Base-by-base conservation (phyloP, 1,284 basidiomycete species). In the Ceratobasidium sp. region DNA sequence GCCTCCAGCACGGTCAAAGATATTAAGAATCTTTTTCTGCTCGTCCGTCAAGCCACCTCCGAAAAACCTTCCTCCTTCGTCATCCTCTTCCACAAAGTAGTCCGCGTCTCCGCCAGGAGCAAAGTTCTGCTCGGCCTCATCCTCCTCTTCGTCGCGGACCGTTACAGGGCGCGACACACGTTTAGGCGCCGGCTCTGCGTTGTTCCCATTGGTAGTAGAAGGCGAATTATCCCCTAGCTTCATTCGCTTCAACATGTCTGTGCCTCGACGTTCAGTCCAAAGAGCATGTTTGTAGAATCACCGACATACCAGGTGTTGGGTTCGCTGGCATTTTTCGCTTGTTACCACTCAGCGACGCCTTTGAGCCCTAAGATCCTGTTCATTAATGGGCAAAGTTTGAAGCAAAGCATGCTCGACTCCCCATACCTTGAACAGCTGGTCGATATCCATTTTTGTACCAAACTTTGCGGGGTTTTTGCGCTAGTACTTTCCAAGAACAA, bases 21-120 rank as follows among this genome's bases (percentile, higher is more conserved):
- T 96, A 79, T 94, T 95, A 75, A 95, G 81, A 71, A 97, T 93
- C 69, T 95, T 92, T 82, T 97, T 96, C 85, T 98, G 96, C 82
- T 96, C 92, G 43, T 88, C 88, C 1, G 95, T 97, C 77, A 98
- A 85, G 0, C 96, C 96, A 15, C 70, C 70, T 1, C 96, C 95
- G 40, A 96, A 96, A 82, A 93, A 98, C 86, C 98, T 97, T 15
- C 96, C 87, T 0, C 96, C 96, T 80, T 97, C 95, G 34, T 92
- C 94, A 81, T 97, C 96, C 82, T 97, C 95, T 80, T 96, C 96
- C 0, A 83, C 89, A 81, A 93, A 96, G 82, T 96, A 96, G 82
- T 97, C 95, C 0, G 94, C 93, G 80, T 96, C 94, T 37, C 91
- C 92, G 8, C 93, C 92, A 4, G 93, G 91, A 0, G 92, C 93